Evolutionary conservation across 768 basidiomycete genomes (phyloP), one percentile per base, ranked within the genome.

Genomic region (Mycena vitilis): DNA sequence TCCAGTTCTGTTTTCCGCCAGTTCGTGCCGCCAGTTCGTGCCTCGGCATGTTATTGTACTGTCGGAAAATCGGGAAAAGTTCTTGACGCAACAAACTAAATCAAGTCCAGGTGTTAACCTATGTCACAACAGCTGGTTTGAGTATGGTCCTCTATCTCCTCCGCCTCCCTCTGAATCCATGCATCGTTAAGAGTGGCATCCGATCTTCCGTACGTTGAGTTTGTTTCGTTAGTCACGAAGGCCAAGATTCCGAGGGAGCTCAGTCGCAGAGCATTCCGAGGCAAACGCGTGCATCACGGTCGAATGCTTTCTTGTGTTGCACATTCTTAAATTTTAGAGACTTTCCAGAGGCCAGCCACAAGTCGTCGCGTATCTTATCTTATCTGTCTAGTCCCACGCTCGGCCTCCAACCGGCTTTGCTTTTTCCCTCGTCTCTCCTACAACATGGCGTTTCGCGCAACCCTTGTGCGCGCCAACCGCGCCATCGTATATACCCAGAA

Each of bases 401-500:
- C 30, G 5, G 5, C 30, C 30, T 30, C 30, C 30, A 30, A 30
- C 30, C 30, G 30, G 30, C 30, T 30, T 30, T 30, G 30, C 30
- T 30, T 30, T 30, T 30, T 30, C 30, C 30, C 30, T 30, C 30
- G 30, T 30, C 30, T 30, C 30, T 30, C 30, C 30, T 30, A 30
- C 30, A 30, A 40, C 36, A 58, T 59, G 65, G 45, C 61, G 1
- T 69, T 63, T 23, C 60, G 53, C 10, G 78, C 84, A 2, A 73
- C 78, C 1, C 44, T 75, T 54, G 25, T 59, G 23, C 72, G 63
- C 12, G 75, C 81, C 25, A 69, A 87, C 76, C 88, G 92, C 66
- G 92, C 92, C 12, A 78, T 94, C 49, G 85, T 91, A 51, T 95
- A 92, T 78, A 77, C 83, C 1, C 72, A 81, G 38, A 85, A 84